Base-by-base conservation (phyloP, 108 stramenopile genomes). In the Pseudonitzschia pungens region DNA sequence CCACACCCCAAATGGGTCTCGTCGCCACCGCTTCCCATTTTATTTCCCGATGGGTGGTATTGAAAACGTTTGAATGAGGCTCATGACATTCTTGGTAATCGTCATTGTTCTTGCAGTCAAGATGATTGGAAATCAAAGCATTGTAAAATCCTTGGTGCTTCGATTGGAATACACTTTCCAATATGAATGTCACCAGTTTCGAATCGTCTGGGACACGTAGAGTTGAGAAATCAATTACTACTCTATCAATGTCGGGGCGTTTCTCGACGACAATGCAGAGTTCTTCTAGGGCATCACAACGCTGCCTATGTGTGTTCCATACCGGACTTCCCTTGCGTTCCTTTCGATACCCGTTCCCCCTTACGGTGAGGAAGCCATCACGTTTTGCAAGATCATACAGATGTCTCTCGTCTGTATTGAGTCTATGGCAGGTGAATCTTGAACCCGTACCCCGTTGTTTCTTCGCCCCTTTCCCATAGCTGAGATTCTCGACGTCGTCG, bases 341-440 rank as follows among this genome's bases (percentile, higher is more conserved):
- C 36, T 62, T 62, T 14, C 60, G 60, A 40, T 62, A 62, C n/a
- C 60, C 60, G 36, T 31, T 62, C 29, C 60, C 60, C 36, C 60
- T 15, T 20, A 62, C 60, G 26, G 60, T 40, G 0, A 62, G 32
- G 18, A n/a, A 62, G 0, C 33, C 32, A 8, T 62, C 36, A 3
- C 36, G 32, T 28, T 62, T 62, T 10, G 60, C 60, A 0, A 14
- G 60, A 21, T 62, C 60, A 0, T 29, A 62, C 7, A 62, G 5
- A 16, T 33, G 32, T 8, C 60, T 32, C 29, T 62, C 60, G 0
- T 62, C 60, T 15, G 20, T 24, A 18, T 62, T 62, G 11, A 62
- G 60, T 0, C 60, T 32, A n/a, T 62, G 60, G 36, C 60, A 62
- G 1, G 20, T n/a, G 60, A 40, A 62, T 12, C 36, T 14, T 4